A percentile compares a stretch with the other conserved stretches of the same genome.
These are phyloP conservation scores for Phaeosphaeriaceae sp. DNA, from an alignment of 2,329 filamentous ascomycete genomes.

Conservation along the genomic window DNA sequence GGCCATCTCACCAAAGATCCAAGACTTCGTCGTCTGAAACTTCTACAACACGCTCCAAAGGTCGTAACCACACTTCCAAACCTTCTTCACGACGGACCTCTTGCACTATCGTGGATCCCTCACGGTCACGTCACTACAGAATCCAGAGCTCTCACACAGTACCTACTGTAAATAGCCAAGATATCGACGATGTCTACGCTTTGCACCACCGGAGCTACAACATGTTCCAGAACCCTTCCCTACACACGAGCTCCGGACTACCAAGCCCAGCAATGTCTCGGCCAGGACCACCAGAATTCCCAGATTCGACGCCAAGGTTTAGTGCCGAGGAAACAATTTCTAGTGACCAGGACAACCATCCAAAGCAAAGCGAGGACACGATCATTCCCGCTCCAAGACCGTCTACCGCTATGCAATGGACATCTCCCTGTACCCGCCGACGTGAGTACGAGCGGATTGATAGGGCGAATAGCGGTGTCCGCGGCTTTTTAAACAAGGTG, in stretches of 20 bases:
- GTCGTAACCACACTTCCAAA: constrained; percentile 37
- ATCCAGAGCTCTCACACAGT: constrained; percentile 42
- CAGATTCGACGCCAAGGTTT: constrained; percentile 19
- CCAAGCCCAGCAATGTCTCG: constrained; percentile 32
- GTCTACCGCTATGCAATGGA: constrained; percentile 48
- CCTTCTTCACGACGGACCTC: constrained; percentile 46
- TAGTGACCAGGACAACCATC: constrained; percentile 12
- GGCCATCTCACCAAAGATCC: constrained; percentile 33
- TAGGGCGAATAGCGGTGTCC: constrained; percentile 44
- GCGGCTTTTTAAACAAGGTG: constrained; percentile 40
- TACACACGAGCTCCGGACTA: constrained; percentile 29
- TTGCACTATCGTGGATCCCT: constrained; percentile 42
- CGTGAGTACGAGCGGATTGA: constrained; percentile 49
- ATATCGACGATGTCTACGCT: constrained; percentile 49
- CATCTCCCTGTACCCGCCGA: constrained; percentile 41
- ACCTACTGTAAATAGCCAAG: constrained; percentile 31
- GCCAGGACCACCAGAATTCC: constrained; percentile 14
- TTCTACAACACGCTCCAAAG: constrained; percentile 36
- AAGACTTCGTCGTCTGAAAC: constrained; percentile 38
- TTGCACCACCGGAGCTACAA: constrained; percentile 49
- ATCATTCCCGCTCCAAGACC: constrained; percentile 13
- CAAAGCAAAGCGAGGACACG: constrained; percentile 27
- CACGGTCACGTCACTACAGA: constrained; percentile 42
- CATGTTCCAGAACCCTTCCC: constrained; percentile 42
- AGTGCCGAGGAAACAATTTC: constrained; percentile 24